Percentiles rank a stretch among this genome's conserved stretches.
phyloP scores from a whole-genome alignment of 352 stramenopile species.

The Pythium chondricola region DNA sequence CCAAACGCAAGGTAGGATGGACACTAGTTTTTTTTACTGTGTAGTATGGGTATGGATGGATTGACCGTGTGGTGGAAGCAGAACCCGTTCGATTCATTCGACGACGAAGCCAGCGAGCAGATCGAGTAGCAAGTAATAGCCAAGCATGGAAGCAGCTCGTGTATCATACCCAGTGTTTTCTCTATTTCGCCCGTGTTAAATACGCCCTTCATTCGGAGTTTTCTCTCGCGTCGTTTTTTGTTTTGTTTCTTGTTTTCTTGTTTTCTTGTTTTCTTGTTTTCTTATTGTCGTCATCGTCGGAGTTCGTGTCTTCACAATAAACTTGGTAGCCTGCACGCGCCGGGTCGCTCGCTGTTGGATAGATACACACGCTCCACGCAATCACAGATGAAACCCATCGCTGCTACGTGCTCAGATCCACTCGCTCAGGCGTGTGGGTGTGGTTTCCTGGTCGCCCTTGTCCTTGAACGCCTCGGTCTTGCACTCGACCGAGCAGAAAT shows the following conservation, averaged over 20 bases:
- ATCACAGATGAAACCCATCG: too few relatives aligned
- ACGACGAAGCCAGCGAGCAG: constrained; percentile 12
- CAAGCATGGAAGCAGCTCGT: neutral
- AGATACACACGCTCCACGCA: too few relatives aligned
- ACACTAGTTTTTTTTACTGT: neutral
- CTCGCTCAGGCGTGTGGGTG: constrained; percentile 9
- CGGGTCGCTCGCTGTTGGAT: too few relatives aligned
- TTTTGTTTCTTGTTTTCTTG: neutral
- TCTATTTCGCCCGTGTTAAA: neutral
- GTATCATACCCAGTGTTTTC: neutral
- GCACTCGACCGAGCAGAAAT: constrained; percentile 23
- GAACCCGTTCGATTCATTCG: constrained; percentile 17
- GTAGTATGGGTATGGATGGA: neutral
- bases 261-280: neutral
- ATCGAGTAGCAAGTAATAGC: neutral
- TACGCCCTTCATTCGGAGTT: neutral
- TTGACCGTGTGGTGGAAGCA: neutral
- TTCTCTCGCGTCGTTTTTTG: neutral
- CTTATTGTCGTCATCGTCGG: neutral
- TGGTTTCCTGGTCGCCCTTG: neutral
- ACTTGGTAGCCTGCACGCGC: too few relatives aligned
- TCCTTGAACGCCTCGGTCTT: constrained; percentile 18
- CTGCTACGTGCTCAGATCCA: constrained; percentile 23
- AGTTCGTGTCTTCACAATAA: neutral
- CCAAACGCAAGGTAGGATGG: constrained; percentile 41